Base-by-base conservation (phyloP, 2,329 filamentous ascomycete genomes). In the Fonsecaea nubica region DNA sequence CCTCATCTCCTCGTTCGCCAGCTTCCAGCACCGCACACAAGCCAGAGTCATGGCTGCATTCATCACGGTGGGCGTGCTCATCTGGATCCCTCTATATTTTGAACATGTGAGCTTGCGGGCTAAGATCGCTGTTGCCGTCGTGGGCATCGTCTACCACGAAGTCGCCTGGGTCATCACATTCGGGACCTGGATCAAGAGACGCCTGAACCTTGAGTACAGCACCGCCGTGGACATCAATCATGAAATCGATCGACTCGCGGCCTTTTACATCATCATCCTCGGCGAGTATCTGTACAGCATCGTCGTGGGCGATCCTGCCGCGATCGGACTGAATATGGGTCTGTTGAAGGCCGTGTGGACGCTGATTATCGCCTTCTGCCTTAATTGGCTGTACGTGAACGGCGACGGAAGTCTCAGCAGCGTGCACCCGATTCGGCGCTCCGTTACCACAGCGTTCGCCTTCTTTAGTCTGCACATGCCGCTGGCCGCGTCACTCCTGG, bases 221-320 rank as follows among this genome's bases (percentile, higher is more conserved):
- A 42, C 40, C 40, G 40, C 40, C 13, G 40, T 42, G 13, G 40
- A 42, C 63, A 82, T 84, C 59, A 76, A 79, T 10, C 82, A 84
- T 66, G 82, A 84, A 69, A 77, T 83, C 38, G 82, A 84, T 67
- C 79, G 82, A 9, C 81, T 83, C 74, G 81, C 81, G 0, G 82
- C 81, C 13, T 84, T 84, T 67, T 83, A 81, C 72, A 84, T 84
- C 67, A 83, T 84, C 63, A 82, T 82, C n/a, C 78, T 84, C 0
- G 82, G 81, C 59, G 82, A 84, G 66, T 84, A 83, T 67, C 75
- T 84, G 15, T 83, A 83, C 66, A 78, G 78, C 64, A 81, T 84
- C 55, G 76, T 84, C 42, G 81, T 84, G 10, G 81, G 80, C 3
- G 79, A 80, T 33, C 80, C 81, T 52, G 80, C 82, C 1, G 82